Base-by-base conservation (phyloP, 257 asterid species). In the Rehmannia glutinosa region DNA sequence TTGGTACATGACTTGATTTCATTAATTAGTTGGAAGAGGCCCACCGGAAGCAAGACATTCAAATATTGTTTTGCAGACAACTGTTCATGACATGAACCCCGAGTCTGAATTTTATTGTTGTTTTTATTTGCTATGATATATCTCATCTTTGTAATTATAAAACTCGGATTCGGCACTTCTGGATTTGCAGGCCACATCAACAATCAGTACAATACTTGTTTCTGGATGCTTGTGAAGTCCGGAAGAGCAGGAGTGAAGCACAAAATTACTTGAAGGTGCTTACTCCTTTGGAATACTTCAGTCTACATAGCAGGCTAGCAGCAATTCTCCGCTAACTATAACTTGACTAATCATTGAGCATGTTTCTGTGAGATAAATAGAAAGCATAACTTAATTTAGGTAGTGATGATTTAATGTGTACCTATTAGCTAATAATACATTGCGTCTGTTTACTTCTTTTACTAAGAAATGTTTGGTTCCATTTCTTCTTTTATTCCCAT, bases 221-320 rank as follows among this genome's bases (percentile, higher is more conserved):
- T 90, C 73, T 92, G 98, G 98, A 81, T 84, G 91, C 98, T 90
- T 41, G 97, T 92, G 16, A 87, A 92, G 72, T 90, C 90, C 20
- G 94, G 96, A 57, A 74, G 84, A 92, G 82, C 82, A 87, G 80
- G 81, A 76, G 78, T 49, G 92, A 84, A 52, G 88, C 98, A 60
- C 97, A 92, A 47, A 79, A 75, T 23, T 30, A 24, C 61, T 81
- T 90, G 74, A 90, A 90, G 96, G 95, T 84, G 71, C 53, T 52
- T 49, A 0, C 17, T n/a, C 64, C 74, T 61, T 24, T 51, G 21
- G 32, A 49, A 8, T 46, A 30, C 25, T 15, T 27, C 24, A 30
- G 61, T 19, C 51, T 24, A 27, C 13, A 52, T 38, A 25, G 54
- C 27, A 10, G 5, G 9, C 19, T 15, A n/a, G n/a, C n/a, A n/a